Base-by-base conservation (phyloP, 2,329 filamentous ascomycete genomes). In the Calycina herbarum region DNA sequence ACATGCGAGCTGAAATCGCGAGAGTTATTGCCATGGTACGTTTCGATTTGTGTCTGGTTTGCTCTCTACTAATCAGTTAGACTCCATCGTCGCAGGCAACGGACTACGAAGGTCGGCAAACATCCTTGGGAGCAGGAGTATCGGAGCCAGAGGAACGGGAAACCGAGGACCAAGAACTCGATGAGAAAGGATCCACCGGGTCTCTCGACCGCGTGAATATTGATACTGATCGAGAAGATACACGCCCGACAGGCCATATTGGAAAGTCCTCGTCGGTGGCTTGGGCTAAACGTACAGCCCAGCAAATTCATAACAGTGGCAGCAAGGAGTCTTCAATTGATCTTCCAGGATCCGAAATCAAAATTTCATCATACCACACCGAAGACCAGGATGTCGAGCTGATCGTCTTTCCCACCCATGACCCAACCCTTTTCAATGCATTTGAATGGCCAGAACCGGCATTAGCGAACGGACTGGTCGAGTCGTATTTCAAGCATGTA, bases 241-340 rank as follows among this genome's bases (percentile, higher is more conserved):
- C 62, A 1, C 57, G 69, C 57, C 66, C 68, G 11, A 71, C 63
- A 3, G 72, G 71, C 13, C 66, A 71, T 59, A 42, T 73, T 35
- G 72, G 72, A 0, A 73, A 70, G 57, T 69, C 71, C 10, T 70
- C 70, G 2, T 60, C 71, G 8, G 70, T 72, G 17, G 59, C 70
- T 38, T 74, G 71, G 73, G 66, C 67, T 1, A 69, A 69, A 63
- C 58, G 68, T 10, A 68, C 68, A 8, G 69, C 65, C 2, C 60
- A 70, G 27, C 66, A 69, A 56, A 59, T 45, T 24, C 40, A 57
- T 20, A 13, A 61, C 3, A 59, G 15, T 15, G 62, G 33, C 2
- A 59, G 42, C 6, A 40, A 57, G 17, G 57, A 64, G n/a, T 24
- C 59, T 2, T 31, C 45, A 1, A 54, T 63, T 31, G 65, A 57